These are phyloP conservation scores for Didymella sp. DNA, from an alignment of 2,329 filamentous ascomycete genomes.

Conservation along the genomic window DNA sequence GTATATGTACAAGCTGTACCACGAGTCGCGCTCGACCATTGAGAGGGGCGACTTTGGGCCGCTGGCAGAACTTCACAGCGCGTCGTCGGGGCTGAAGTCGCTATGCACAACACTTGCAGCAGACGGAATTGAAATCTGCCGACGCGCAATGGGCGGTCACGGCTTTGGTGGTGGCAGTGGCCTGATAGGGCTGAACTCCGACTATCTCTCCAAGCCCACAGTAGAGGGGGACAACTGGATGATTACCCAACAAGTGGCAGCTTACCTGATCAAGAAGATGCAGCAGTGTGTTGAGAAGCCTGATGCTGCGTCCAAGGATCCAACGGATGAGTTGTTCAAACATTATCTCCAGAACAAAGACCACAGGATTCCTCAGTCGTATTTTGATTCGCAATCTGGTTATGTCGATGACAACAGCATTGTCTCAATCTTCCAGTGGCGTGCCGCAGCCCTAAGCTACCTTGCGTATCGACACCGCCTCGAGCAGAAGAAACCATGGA, in stretches of 20 bases:
- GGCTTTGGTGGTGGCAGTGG: constrained; percentile 62
- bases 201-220: constrained; percentile 61
- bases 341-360: constrained; percentile 48
- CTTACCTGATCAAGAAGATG: constrained; percentile 62
- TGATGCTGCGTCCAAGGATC: constrained; percentile 44
- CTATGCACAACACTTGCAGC: constrained; percentile 61
- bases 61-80: constrained; percentile 60
- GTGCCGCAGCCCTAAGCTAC: constrained; percentile 54
- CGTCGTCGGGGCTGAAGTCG: constrained; percentile 62
- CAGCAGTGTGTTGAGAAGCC: constrained; percentile 48
- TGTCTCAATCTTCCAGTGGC: constrained; percentile 55
- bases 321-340: constrained; percentile 53
- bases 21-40: constrained; percentile 54
- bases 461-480: constrained; percentile 55
- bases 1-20: constrained; percentile 60
- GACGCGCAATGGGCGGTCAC: constrained; percentile 62
- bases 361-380: constrained; percentile 35
- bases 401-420: constrained; percentile 49
- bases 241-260: constrained; percentile 62
- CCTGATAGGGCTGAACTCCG: constrained; percentile 59
- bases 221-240: constrained; percentile 66
- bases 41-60: constrained; percentile 59
- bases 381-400: constrained; percentile 30
- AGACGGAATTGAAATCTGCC: constrained; percentile 62
- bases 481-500: constrained; percentile 58